Conservation (phyloP, 176 grass and related monocot genomes). For the Oryza glaberrima region DNA sequence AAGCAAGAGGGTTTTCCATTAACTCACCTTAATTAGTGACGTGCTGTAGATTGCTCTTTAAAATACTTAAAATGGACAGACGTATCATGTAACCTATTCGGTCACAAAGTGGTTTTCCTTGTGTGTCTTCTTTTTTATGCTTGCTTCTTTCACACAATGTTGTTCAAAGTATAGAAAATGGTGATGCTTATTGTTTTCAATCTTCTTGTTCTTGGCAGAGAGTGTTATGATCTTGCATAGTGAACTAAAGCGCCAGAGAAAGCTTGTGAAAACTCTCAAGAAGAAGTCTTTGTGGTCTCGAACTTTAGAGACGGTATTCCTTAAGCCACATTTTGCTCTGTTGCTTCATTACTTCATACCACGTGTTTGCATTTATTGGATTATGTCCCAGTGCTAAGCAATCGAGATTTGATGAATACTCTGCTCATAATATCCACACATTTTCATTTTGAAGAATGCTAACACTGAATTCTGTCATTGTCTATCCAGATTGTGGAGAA, state of each 20-base stretch:
- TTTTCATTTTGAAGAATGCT: slow-evolving; percentile 4
- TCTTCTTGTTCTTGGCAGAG: slow-evolving; percentile 52
- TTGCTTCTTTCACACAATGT: background rate
- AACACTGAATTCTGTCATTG: slow-evolving; percentile 16
- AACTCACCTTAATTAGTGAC: background rate
- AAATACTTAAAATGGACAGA: slow-evolving; percentile 17
- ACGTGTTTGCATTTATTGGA: background rate
- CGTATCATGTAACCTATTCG: background rate
- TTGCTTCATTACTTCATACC: slow-evolving; percentile 14
- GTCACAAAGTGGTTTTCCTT: background rate
- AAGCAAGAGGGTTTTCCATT: background rate
- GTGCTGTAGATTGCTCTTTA: too few species aligned
- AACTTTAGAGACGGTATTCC: slow-evolving; percentile 85
- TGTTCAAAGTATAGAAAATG: background rate
- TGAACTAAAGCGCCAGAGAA: slow-evolving; percentile 92
- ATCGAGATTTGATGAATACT: background rate
- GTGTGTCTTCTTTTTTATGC: background rate
- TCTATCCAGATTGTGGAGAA: slow-evolving; percentile 87
- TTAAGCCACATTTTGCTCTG: slow-evolving; percentile 13
- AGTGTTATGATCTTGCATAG: slow-evolving; percentile 85
- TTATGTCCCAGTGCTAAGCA: background rate
- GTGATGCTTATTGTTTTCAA: background rate
- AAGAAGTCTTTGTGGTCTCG: slow-evolving; percentile 97
- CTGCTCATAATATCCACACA: background rate
- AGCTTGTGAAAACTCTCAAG: slow-evolving; percentile 89